A percentile compares a stretch with the other conserved stretches of the same genome.
Conservation (phyloP, 2,329 filamentous ascomycete species). For the Fusarium sp. region DNA sequence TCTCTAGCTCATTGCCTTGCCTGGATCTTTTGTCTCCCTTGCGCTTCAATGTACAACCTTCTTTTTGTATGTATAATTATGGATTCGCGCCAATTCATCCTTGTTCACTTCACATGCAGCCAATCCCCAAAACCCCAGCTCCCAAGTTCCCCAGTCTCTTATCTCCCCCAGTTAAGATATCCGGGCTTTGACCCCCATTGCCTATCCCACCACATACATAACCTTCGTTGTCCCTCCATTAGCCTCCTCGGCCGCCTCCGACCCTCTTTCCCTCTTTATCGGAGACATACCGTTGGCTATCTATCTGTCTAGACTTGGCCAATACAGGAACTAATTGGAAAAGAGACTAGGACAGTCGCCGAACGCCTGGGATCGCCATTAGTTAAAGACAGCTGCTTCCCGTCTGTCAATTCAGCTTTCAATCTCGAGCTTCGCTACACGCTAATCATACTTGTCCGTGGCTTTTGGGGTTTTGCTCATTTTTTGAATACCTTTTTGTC, state of each 20-base stretch:
- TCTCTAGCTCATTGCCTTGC: slow-evolving; percentile 10
- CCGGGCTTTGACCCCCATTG: slow-evolving; percentile 33
- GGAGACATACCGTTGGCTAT: slow-evolving; percentile 31
- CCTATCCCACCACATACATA: slow-evolving; percentile 36
- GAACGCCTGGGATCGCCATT: slow-evolving; percentile 1
- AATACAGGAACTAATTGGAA: slow-evolving; percentile 29
- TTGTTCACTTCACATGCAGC: slow-evolving; percentile 12
- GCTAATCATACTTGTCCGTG: not conserved
- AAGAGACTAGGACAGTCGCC: slow-evolving; percentile 23
- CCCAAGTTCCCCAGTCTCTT: slow-evolving; percentile 32
- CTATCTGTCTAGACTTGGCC: slow-evolving; percentile 6
- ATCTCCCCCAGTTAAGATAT: slow-evolving; percentile 38
- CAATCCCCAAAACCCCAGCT: slow-evolving; percentile 23
- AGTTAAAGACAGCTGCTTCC: slow-evolving; percentile 31
- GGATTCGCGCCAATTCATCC: slow-evolving; percentile 16
- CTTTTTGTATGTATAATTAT: slow-evolving; percentile 12
- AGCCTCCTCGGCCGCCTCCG: slow-evolving; percentile 14
- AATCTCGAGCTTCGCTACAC: slow-evolving; percentile 11
- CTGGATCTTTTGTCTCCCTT: slow-evolving; percentile 8
- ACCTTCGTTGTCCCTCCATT: slow-evolving; percentile 27
- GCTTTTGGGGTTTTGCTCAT: slow-evolving; percentile 14
- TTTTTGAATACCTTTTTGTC: slow-evolving; percentile 17
- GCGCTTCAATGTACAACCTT: slow-evolving; percentile 27
- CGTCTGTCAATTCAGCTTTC: slow-evolving; percentile 2
- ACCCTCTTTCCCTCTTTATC: slow-evolving; percentile 40